Conservation (phyloP, 2,329 filamentous ascomycete species). For the Thermomyces lanuginosus region DNA sequence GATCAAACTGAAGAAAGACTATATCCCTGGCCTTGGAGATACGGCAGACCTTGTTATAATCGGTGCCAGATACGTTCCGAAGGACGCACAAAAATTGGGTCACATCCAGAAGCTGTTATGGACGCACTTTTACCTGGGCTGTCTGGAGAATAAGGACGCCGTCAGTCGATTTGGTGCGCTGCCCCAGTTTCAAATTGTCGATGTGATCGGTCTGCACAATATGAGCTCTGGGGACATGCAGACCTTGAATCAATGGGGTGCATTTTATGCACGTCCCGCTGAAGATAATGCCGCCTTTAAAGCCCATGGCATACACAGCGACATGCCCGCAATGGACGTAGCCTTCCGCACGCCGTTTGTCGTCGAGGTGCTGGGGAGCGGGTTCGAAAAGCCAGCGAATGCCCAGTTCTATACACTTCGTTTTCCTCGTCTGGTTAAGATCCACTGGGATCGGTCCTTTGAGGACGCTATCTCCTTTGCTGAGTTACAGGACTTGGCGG, state of each 20-base stretch:
- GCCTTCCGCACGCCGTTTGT: conserved; percentile 57
- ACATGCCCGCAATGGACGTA: conserved; percentile 19
- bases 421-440: conserved; percentile 59
- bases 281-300: conserved; percentile 21
- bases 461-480: conserved; percentile 52
- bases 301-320: conserved; percentile 31
- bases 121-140: conserved; percentile 70
- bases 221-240: conserved; percentile 38
- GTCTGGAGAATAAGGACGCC: conserved; percentile 50
- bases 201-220: conserved; percentile 36
- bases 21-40: conserved; percentile 61
- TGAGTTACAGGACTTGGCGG: conserved; percentile 52
- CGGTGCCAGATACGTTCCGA: conserved; percentile 54
- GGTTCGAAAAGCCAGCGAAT: conserved; percentile 57
- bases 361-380: conserved; percentile 64
- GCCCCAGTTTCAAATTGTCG: conserved; percentile 52
- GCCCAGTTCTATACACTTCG: conserved; percentile 57
- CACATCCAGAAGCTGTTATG: conserved; percentile 43
- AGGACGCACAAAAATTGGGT: conserved; percentile 39
- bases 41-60: conserved; percentile 69
- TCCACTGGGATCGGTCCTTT: conserved; percentile 60
- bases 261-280: conserved; percentile 29
- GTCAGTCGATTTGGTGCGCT: conserved; percentile 34
- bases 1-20: conserved; percentile 82
- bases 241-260: conserved; percentile 33